Percentiles rank a stretch among this genome's conserved stretches.
Evolutionary conservation across 2,329 filamentous ascomycete genomes (phyloP).

Genomic region (Colletotrichum sp.): DNA sequence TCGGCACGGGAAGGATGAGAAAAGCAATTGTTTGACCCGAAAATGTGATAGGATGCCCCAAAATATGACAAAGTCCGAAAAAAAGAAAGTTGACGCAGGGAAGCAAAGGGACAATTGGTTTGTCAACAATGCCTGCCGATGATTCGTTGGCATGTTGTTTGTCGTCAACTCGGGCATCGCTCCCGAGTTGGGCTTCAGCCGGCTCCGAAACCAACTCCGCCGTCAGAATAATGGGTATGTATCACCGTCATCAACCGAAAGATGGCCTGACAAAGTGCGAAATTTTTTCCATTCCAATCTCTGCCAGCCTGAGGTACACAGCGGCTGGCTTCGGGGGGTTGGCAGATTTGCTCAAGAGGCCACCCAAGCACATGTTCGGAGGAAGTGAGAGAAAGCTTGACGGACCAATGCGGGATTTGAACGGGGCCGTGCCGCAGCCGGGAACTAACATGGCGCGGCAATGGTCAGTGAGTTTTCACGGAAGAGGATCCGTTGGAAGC

Average conservation of each 20-base stretch:
- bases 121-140: neutral
- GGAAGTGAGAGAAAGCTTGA: neutral
- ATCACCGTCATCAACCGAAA: neutral
- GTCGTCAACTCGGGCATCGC: neutral
- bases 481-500: neutral
- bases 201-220: neutral
- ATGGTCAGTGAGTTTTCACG: neutral
- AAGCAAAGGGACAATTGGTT: neutral
- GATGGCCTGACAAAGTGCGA: neutral
- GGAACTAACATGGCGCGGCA: constrained; percentile 3
- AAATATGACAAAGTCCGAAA: neutral
- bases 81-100: neutral
- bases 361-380: neutral
- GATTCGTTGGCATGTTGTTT: neutral
- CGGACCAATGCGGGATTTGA: constrained; percentile 5
- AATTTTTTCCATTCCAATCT: neutral
- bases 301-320: neutral
- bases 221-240: neutral
- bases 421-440: constrained; percentile 12
- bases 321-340: neutral
- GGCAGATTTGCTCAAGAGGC: neutral
- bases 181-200: neutral
- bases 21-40: neutral
- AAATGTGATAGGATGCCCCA: neutral
- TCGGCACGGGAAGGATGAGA: neutral